A percentile compares a stretch with the other conserved stretches of the same genome.
Conservation (phyloP, 1,139 yeast species). For the Hyphopichia buzzinii region DNA sequence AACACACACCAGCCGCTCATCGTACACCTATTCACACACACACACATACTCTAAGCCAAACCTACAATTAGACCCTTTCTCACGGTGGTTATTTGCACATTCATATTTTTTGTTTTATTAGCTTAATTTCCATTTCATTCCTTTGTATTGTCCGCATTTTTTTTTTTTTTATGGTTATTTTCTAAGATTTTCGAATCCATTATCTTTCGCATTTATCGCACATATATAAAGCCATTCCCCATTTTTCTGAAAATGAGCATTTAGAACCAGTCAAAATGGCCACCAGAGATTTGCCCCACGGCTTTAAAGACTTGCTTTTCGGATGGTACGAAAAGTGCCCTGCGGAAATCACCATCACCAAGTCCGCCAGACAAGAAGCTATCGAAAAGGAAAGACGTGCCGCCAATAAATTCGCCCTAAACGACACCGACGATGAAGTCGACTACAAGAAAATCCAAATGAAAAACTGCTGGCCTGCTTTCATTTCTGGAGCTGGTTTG, state of each 20-base stretch:
- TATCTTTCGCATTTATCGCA: not conserved
- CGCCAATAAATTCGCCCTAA: not conserved
- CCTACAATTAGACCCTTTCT: too few relatives aligned
- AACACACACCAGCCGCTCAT: too few relatives aligned
- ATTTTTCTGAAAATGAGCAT: too few relatives aligned
- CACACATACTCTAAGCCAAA: too few relatives aligned
- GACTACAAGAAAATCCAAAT: constrained; percentile 21
- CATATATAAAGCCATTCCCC: not conserved
- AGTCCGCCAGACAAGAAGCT: constrained; percentile 10
- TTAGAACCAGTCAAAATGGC: constrained; percentile 43
- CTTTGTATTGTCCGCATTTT: not conserved
- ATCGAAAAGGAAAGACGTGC: constrained; percentile 8
- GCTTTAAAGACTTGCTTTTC: constrained; percentile 31
- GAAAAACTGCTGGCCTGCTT: constrained; percentile 63
- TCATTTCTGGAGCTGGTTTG: constrained; percentile 87
- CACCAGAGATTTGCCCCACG: constrained; percentile 51
- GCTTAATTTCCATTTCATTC: too few relatives aligned
- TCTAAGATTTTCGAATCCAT: not conserved
- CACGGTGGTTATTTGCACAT: too few relatives aligned
- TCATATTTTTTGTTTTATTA: too few relatives aligned
- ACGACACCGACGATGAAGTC: constrained; percentile 16
- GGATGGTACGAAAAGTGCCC: constrained; percentile 39
- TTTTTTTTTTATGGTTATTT: not conserved
- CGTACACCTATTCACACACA: too few relatives aligned
- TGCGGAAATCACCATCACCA: constrained; percentile 36